Percentiles rank a stretch among this genome's conserved stretches.
phyloP scores from a whole-genome alignment of 2,329 filamentous ascomycete species.

The Trichophyton simii region DNA sequence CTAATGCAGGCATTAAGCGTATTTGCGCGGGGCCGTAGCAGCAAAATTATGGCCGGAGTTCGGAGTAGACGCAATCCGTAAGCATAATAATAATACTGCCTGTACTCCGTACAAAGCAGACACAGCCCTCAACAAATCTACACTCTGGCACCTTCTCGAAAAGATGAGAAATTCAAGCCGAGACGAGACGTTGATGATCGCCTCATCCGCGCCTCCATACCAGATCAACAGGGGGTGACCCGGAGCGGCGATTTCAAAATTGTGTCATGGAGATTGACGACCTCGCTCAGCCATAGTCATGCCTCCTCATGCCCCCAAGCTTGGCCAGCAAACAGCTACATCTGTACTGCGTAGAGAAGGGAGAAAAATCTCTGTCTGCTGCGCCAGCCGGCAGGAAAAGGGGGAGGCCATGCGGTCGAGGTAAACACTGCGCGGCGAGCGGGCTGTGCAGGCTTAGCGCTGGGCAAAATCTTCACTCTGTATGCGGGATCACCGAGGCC shows the following conservation, averaged over 20 bases:
- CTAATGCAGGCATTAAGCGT: neutral
- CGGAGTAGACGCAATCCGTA: neutral
- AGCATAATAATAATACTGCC: neutral
- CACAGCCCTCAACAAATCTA: neutral
- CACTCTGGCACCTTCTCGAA: neutral
- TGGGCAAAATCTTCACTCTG: neutral
- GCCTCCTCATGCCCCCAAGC: neutral
- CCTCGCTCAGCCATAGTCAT: neutral
- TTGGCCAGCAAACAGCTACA: neutral
- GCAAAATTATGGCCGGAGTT: neutral
- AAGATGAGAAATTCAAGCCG: neutral
- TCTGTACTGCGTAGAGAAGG: neutral
- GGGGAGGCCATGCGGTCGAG: neutral
- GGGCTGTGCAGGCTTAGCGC: conserved; percentile 1
- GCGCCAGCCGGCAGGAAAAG: neutral
- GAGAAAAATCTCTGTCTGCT: neutral
- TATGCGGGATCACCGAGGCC: neutral
- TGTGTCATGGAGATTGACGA: neutral
- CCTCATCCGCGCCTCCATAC: neutral
- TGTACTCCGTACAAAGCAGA: neutral
- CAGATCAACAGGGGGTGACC: neutral
- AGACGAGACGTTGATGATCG: neutral
- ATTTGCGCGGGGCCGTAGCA: neutral
- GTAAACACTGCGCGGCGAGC: neutral
- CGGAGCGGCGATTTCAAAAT: neutral